Percentiles rank a stretch among this genome's conserved stretches.
phyloP scores from a whole-genome alignment of 78 protist genomes.

The Capsaspora owczarzaki region DNA sequence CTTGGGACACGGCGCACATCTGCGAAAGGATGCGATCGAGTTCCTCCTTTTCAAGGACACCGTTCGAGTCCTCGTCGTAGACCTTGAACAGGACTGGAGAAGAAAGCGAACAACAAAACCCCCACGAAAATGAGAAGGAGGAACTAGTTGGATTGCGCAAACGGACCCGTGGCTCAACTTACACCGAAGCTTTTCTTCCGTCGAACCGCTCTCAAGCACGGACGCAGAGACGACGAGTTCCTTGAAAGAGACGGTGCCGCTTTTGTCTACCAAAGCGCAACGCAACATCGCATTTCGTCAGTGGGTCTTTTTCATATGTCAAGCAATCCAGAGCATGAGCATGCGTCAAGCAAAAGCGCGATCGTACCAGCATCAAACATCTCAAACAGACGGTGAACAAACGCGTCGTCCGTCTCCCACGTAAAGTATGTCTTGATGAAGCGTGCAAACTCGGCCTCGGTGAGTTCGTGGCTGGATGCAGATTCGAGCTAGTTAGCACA shows the following conservation, averaged over 20 bases:
- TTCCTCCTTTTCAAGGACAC: not conserved
- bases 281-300: not conserved
- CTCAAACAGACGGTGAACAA: not conserved
- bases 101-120: not conserved
- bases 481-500: no score
- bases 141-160: not conserved
- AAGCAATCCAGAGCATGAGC: no score
- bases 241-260: not conserved
- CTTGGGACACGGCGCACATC: not conserved
- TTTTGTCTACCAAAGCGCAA: not conserved
- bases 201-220: not conserved
- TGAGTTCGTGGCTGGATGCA: not conserved
- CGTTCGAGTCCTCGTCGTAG: not conserved
- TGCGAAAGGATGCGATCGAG: not conserved
- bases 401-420: not conserved
- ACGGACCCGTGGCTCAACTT: not conserved
- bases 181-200: not conserved
- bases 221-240: not conserved
- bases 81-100: slow-evolving; percentile 7
- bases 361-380: not conserved
- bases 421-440: not conserved
- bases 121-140: not conserved
- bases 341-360: no score
- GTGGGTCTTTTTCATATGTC: not conserved
- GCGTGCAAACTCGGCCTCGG: not conserved